Evolutionary conservation across 345 rosid species (phyloP), one percentile per base, ranked within the genome.

Genomic region (Rubroshorea leprosula): DNA sequence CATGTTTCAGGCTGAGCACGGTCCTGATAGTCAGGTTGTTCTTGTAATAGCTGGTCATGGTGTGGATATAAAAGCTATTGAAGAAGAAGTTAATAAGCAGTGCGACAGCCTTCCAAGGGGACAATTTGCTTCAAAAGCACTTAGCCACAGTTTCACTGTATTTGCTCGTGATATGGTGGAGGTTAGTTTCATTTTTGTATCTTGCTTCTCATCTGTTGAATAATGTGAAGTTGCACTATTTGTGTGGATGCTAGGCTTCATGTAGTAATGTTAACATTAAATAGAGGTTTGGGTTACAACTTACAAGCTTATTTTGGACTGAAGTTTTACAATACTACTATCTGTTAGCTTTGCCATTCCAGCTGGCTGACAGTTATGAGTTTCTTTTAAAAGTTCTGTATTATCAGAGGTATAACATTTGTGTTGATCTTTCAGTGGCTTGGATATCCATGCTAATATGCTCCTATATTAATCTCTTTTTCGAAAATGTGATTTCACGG

Each of bases 1-100:
- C 23, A 3, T 46, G 23, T 69, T 67, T 59, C 80, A 87, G 99
- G 99, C 96, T 39, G 99, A 93, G 73, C 97, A 86, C 71, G 98
- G 98, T 52, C 97, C 97, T 50, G 97, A 92, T 74, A 89, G 97
- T 71, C 97, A 86, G 69, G 96, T 89, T 72, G 95, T 92, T 70
- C 93, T 86, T 62, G 97, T 89, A 57, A 72, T 83, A 64, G 80
- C 73, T 44, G 97, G 97, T n/a, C 84, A 84, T 20, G 84, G 81
- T 62, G 83, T 89, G 45, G 72, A 89, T 77, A 18, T 86, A 62
- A 78, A 77, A 58, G 79, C 91, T 48, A 86, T 78, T 13, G 94
- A 89, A 74, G 89, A 82, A 31, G 91, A 89, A 73, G 84, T 89
- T 16, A 74, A 61, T 49, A 80, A 75, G 61, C 96, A 93, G 63